phyloP scores from a whole-genome alignment of 139 green algal species.

The Bryopsis sp. region DNA sequence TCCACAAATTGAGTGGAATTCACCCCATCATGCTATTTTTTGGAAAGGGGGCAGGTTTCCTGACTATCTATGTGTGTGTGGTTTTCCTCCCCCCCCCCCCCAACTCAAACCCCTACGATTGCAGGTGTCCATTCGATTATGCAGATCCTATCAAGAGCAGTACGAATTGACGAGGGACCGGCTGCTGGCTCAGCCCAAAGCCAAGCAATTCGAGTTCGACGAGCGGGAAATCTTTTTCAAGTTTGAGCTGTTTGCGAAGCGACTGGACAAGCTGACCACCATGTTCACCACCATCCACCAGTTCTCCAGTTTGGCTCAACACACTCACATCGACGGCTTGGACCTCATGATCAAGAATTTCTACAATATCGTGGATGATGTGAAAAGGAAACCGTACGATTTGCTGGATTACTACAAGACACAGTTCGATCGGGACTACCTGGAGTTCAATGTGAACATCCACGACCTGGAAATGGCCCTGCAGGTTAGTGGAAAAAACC shows the following conservation, averaged over 20 bases:
- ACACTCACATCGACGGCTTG: slow-evolving; percentile 86
- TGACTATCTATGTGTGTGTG: no score
- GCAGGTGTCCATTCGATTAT: slow-evolving; percentile 26
- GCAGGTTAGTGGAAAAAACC: slow-evolving; percentile 35
- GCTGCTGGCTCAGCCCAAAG: slow-evolving; percentile 38
- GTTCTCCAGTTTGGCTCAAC: slow-evolving; percentile 70
- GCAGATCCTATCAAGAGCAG: slow-evolving; percentile 55
- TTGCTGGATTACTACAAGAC: slow-evolving; percentile 76
- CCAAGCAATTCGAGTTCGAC: slow-evolving; percentile 67
- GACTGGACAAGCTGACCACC: slow-evolving; percentile 73
- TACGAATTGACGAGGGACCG: slow-evolving; percentile 52
- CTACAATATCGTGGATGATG: slow-evolving; percentile 75
- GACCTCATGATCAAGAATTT: slow-evolving; percentile 65
- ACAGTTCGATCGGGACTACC: slow-evolving; percentile 83
- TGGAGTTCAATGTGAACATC: slow-evolving; percentile 95
- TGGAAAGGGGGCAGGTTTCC: no score
- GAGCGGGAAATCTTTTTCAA: slow-evolving; percentile 70
- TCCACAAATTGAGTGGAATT: no score
- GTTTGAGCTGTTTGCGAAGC: slow-evolving; percentile 84
- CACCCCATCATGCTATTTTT: no score
- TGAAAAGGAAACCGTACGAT: slow-evolving; percentile 84
- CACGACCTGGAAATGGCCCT: slow-evolving; percentile 83
- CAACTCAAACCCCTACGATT: no score
- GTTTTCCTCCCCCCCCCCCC: no score
- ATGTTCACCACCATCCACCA: slow-evolving; percentile 87